Base-by-base conservation (phyloP, 805 yeast genomes). In the Huiozyma naganishii region DNA sequence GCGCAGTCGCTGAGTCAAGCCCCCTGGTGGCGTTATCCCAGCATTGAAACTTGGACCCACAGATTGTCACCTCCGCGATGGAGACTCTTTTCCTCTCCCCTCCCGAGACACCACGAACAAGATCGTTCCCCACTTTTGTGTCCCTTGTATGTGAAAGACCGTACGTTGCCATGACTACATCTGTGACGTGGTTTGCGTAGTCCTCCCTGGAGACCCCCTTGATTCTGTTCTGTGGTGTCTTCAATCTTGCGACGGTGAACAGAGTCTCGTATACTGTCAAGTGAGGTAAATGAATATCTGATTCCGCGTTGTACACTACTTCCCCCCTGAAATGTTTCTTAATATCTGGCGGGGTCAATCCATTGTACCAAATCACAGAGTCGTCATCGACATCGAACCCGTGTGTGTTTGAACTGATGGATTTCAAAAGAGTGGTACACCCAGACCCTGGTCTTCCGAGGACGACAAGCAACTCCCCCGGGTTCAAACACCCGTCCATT, bases 11-110 rank as follows among this genome's bases (percentile, higher is more conserved):
- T 4, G 92, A 73, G 64, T 84, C 95, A 47, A 85, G 70, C 53
- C 95, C 95, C 67, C 92, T 76, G 6, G 95, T 85, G 6, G 90
- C 82, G 56, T 85, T 85, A 67, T 84, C 89, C 77, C 84, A 80
- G 62, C 83, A 77, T 49, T 74, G 79, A 41, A 81, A 68, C 40
- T 74, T 66, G 29, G 86, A 81, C 29, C 80, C 76, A 41, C 79
- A 70, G 39, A 82, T 73, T 39, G 81, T 66, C 1, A 83, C 83
- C 64, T 84, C 95, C 8, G 88, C 86, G 53, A 84, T 79, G 8
- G 90, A 80, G 3, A 84, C 90, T 67, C 94, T 76, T 64, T 83
- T 83, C 51, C 94, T 69, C 65, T 84, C 92, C 70, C 94, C 92
- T 55, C 94, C 90, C 41, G 90, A 79, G 36, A 81, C 84, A 66